These are phyloP conservation scores for Linnemannia exigua DNA, from an alignment of 192 early-diverging fungal species.

Conservation along the genomic window DNA sequence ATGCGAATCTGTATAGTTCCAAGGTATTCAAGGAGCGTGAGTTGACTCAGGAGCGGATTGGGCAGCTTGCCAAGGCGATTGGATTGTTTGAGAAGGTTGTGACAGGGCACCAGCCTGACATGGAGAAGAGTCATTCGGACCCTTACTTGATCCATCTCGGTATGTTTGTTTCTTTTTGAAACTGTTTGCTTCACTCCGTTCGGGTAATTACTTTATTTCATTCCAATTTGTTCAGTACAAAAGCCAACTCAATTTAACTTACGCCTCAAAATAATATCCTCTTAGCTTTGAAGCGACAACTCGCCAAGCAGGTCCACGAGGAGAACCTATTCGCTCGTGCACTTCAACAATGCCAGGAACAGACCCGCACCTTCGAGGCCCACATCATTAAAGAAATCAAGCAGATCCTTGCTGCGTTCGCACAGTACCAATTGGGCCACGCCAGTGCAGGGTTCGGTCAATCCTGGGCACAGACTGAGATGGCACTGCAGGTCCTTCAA, in stretches of 20 bases:
- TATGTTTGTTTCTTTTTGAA: not conserved
- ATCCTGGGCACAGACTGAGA: slow-evolving; percentile 37
- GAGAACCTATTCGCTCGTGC: slow-evolving; percentile 44
- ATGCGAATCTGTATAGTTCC: slow-evolving; percentile 43
- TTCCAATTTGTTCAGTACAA: not conserved
- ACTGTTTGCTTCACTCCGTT: not conserved
- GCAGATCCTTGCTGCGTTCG: slow-evolving; percentile 29
- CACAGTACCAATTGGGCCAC: slow-evolving; percentile 15
- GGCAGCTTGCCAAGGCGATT: slow-evolving; percentile 46
- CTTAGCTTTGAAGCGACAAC: slow-evolving; percentile 29
- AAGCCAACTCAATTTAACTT: too few relatives aligned
- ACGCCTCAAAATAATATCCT: not conserved
- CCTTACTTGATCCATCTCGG: slow-evolving; percentile 44
- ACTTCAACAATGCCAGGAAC: slow-evolving; percentile 34
- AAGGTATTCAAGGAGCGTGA: slow-evolving; percentile 58
- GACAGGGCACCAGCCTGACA: slow-evolving; percentile 16
- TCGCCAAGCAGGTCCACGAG: slow-evolving; percentile 35
- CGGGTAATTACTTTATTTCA: not conserved
- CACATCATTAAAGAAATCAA: slow-evolving; percentile 52
- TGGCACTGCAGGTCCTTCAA: slow-evolving; percentile 47
- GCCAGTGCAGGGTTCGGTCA: slow-evolving; percentile 19
- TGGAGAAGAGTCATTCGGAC: slow-evolving; percentile 41
- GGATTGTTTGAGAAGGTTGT: slow-evolving; percentile 29
- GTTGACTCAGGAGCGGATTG: slow-evolving; percentile 55
- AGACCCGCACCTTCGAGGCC: slow-evolving; percentile 33